Conservation (phyloP, 352 stramenopile species). For the Pythium inflatum region DNA sequence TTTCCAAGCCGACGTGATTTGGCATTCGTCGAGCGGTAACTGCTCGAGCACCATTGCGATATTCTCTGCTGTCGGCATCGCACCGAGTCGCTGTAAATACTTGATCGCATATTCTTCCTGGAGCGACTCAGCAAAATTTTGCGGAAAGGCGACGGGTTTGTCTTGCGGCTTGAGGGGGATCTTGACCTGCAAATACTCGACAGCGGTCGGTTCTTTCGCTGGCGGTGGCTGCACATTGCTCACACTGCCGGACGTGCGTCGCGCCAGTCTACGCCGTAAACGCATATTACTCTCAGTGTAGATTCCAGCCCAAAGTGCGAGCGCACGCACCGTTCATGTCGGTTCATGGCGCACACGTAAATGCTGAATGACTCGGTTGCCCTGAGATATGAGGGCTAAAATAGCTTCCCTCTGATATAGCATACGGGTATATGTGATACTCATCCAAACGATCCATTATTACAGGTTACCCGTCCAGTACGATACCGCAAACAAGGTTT, state of each 20-base stretch:
- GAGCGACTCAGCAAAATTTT: conserved; percentile 48
- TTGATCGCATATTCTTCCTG: conserved; percentile 75
- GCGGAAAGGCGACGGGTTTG: conserved; percentile 44
- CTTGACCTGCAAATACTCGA: conserved; percentile 54
- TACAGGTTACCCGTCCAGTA: background rate
- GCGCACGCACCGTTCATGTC: conserved; percentile 28
- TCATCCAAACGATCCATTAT: background rate
- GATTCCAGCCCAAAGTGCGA: background rate
- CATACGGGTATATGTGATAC: conserved; percentile 9
- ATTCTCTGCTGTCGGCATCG: conserved; percentile 52
- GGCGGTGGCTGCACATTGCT: conserved; percentile 25
- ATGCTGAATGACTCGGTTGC: no score
- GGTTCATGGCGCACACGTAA: conserved; percentile 32
- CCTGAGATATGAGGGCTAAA: no score
- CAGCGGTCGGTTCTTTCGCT: conserved; percentile 38
- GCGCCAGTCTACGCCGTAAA: background rate
- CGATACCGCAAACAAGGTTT: conserved; percentile 23
- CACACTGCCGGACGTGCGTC: no score
- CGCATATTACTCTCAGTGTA: no score
- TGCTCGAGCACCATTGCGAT: conserved; percentile 65
- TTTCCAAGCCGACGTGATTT: conserved; percentile 61
- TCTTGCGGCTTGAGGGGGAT: conserved; percentile 64
- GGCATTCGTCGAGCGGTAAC: conserved; percentile 66
- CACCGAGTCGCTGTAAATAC: conserved; percentile 69
- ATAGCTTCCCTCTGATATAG: conserved; percentile 5